These are phyloP conservation scores for Suillus bovinus DNA, from an alignment of 768 basidiomycete genomes.

Conservation along the genomic window DNA sequence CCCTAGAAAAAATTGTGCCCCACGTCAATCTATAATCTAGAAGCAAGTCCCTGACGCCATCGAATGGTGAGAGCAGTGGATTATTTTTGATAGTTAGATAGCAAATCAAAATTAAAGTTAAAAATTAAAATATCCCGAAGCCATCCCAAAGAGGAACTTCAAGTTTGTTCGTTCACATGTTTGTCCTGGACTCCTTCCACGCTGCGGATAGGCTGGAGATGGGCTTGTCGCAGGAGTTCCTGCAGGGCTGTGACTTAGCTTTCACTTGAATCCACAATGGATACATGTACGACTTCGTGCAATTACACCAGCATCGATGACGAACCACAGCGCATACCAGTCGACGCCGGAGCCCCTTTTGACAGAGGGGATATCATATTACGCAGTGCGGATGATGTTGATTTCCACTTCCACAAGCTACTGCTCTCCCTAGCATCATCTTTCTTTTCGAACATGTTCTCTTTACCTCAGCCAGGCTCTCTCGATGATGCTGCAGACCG, in stretches of 20 bases:
- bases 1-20: neutral
- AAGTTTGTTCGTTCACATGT: too few species aligned
- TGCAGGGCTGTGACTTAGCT: conserved; percentile 1
- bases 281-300: neutral
- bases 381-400: conserved; percentile 50
- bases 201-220: neutral
- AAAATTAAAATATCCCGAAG: neutral
- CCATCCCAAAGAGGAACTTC: neutral
- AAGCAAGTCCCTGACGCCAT: neutral
- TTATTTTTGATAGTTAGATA: neutral
- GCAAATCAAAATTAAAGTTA: neutral
- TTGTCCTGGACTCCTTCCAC: neutral
- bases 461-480: conserved; percentile 44
- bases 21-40: neutral
- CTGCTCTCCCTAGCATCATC: conserved; percentile 57
- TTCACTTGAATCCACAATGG: conserved; percentile 9
- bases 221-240: neutral
- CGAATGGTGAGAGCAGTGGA: neutral
- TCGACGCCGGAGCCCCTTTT: conserved; percentile 43
- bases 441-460: conserved; percentile 58
- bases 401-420: conserved; percentile 55
- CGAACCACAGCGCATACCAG: conserved; percentile 14
- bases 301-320: conserved; percentile 6
- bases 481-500: conserved; percentile 29
- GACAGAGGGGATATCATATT: conserved; percentile 56